Evolutionary conservation across 2,329 filamentous ascomycete species (phyloP).

Genomic region (Fusarium sp.): DNA sequence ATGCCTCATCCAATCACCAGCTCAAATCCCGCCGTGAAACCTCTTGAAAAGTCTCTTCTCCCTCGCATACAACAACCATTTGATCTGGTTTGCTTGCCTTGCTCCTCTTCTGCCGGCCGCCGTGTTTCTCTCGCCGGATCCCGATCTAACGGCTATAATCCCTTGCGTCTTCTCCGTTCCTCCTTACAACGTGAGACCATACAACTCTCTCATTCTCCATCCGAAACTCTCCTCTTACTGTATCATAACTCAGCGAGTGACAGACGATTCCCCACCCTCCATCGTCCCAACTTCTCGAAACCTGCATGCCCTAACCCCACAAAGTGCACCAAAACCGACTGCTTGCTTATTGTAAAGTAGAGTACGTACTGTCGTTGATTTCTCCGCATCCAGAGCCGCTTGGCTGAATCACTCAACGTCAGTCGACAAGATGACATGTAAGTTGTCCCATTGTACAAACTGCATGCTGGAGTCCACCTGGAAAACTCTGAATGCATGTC

Average conservation of each 20-base stretch:
- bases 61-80: constrained; percentile 34
- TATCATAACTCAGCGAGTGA: constrained; percentile 18
- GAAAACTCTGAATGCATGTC: constrained; percentile 11
- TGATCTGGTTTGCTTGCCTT: background rate
- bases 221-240: background rate
- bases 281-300: constrained; percentile 30
- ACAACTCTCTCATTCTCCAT: constrained; percentile 10
- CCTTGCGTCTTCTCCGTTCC: constrained; percentile 37
- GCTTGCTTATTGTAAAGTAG: background rate
- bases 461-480: background rate
- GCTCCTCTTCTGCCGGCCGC: constrained; percentile 5
- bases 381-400: constrained; percentile 22
- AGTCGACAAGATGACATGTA: background rate
- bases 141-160: constrained; percentile 32
- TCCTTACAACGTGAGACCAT: constrained; percentile 39
- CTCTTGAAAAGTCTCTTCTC: constrained; percentile 17
- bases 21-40: constrained; percentile 7
- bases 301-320: constrained; percentile 27
- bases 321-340: constrained; percentile 10
- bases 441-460: background rate
- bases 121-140: constrained; percentile 13
- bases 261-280: constrained; percentile 43
- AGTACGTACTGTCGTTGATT: background rate
- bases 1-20: constrained; percentile 21
- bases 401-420: constrained; percentile 6